Evolutionary conservation across 306 rosid species (phyloP).

Genomic region (Trichosanthes cucumerina): DNA sequence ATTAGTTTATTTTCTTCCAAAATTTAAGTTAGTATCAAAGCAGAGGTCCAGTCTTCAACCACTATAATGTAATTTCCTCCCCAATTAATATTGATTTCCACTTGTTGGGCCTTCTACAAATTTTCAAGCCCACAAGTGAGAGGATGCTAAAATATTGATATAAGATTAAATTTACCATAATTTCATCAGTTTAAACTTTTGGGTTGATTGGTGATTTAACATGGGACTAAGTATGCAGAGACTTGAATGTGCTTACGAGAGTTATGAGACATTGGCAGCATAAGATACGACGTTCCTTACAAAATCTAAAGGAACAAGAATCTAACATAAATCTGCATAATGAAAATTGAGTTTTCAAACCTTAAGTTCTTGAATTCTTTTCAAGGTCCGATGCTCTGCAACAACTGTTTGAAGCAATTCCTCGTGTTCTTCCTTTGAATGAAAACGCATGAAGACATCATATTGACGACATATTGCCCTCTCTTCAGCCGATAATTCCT

Average conservation of each 20-base stretch:
- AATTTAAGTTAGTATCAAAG: too few species aligned
- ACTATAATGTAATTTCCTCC: too few species aligned
- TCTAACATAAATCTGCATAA: conserved; percentile 1
- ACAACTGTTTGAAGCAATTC: conserved; percentile 56
- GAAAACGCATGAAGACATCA: conserved; percentile 85
- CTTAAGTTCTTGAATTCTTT: conserved; percentile 79
- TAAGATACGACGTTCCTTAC: not conserved
- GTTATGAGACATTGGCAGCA: not conserved
- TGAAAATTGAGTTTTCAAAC: conserved; percentile 24
- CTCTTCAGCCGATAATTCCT: conserved; percentile 70
- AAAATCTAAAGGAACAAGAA: not conserved
- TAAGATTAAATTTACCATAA: too few species aligned
- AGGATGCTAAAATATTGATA: too few species aligned
- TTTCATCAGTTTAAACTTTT: too few species aligned
- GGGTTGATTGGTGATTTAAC: too few species aligned
- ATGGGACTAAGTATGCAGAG: not conserved
- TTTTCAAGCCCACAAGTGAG: too few species aligned
- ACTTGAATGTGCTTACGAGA: not conserved
- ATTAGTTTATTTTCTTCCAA: too few species aligned
- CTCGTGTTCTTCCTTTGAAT: conserved; percentile 71
- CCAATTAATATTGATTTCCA: too few species aligned
- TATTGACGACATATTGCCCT: conserved; percentile 53
- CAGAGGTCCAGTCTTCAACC: too few species aligned
- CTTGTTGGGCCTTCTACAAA: too few species aligned
- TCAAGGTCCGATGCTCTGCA: conserved; percentile 50